A percentile compares a stretch with the other conserved stretches of the same genome.
These are phyloP conservation scores for Rhodotorula glutinis DNA, from an alignment of 1,284 basidiomycete genomes.

Conservation along the genomic window DNA sequence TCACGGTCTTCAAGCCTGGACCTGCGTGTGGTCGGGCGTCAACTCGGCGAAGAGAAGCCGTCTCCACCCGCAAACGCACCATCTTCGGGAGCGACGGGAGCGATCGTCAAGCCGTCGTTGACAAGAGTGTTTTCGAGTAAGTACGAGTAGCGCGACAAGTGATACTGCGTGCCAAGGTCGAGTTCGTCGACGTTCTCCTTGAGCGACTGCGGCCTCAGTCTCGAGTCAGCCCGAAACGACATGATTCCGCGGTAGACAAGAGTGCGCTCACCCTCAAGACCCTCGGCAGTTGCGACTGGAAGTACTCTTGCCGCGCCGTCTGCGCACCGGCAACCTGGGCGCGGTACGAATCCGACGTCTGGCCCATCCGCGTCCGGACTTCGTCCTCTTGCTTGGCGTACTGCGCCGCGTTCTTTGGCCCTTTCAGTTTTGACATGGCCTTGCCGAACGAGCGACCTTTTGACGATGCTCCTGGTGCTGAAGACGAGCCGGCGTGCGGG, in stretches of 20 bases:
- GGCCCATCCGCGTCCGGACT: conserved; percentile 76
- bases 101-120: conserved; percentile 78
- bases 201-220: conserved; percentile 60
- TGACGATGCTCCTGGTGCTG: conserved; percentile 47
- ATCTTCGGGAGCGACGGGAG: conserved; percentile 62
- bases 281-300: conserved; percentile 91
- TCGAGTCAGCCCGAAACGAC: conserved; percentile 5
- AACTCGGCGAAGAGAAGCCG: neutral
- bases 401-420: conserved; percentile 79
- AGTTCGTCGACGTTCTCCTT: conserved; percentile 96
- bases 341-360: conserved; percentile 80
- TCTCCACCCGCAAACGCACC: conserved; percentile 45
- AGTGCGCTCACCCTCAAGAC: conserved; percentile 71
- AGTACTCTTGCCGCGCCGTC: conserved; percentile 88
- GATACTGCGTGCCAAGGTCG: conserved; percentile 94
- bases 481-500: conserved; percentile 34
- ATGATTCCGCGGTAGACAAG: too few relatives aligned
- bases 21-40: conserved; percentile 48
- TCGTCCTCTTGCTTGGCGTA: conserved; percentile 94
- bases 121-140: conserved; percentile 86
- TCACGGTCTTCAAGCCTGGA: conserved; percentile 76
- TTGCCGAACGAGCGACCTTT: conserved; percentile 65
- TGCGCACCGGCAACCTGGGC: conserved; percentile 90
- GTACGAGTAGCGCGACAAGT: conserved; percentile 90
- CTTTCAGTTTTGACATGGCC: conserved; percentile 91